Evolutionary conservation across 495 filamentous ascomycete genomes (phyloP).

Genomic region (Copromyces sp.): DNA sequence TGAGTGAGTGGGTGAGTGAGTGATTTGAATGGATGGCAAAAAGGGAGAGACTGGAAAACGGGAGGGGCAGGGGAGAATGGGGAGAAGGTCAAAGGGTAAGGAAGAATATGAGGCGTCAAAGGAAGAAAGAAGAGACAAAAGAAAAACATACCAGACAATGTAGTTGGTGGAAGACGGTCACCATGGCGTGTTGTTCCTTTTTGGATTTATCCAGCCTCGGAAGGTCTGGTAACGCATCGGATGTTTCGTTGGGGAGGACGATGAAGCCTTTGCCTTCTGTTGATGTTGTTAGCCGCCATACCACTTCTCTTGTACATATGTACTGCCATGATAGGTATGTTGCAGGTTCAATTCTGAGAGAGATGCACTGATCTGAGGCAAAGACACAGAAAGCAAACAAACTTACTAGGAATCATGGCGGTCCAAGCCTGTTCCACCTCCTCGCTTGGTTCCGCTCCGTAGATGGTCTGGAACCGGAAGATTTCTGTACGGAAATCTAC

Average conservation of each 20-base stretch:
- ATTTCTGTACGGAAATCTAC: not conserved
- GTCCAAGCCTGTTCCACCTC: not conserved
- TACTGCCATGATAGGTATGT: no score
- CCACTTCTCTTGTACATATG: no score
- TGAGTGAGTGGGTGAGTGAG: not conserved
- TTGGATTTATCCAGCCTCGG: not conserved
- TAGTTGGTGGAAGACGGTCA: not conserved
- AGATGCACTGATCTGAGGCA: not conserved
- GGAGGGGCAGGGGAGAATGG: no score
- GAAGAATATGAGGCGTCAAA: no score
- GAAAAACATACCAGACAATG: not conserved
- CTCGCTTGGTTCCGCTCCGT: not conserved
- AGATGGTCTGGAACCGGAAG: conserved; percentile 1
- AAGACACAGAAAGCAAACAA: no score
- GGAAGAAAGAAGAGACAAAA: no score
- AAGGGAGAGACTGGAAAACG: no score
- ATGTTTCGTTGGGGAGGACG: not conserved
- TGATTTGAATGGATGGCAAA: no score
- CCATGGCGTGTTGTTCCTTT: not conserved
- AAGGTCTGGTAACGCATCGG: not conserved
- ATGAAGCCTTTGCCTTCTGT: conserved; percentile 3
- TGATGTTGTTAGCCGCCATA: not conserved
- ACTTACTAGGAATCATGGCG: conserved; percentile 1
- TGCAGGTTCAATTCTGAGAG: no score
- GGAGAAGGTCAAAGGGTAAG: not conserved